Percentiles rank a stretch among this genome's conserved stretches.
phyloP scores from a whole-genome alignment of 208 protist species.

The Trypanosoma lewisi region DNA sequence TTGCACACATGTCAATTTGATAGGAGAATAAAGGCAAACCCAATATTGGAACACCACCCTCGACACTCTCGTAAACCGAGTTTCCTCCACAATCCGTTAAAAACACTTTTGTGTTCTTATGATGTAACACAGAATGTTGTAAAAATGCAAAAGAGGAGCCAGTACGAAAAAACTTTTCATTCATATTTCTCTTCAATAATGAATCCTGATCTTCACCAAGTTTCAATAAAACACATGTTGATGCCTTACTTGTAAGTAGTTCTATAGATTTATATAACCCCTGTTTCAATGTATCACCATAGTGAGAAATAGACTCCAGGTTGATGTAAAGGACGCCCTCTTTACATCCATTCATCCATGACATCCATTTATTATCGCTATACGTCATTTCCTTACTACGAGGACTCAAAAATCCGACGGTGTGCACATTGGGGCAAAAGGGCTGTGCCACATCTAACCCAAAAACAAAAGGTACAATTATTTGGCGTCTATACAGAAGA shows the following conservation, averaged over 20 bases:
- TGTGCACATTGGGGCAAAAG: slow-evolving; percentile 39
- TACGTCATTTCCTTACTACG: slow-evolving; percentile 5
- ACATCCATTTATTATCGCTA: slow-evolving; percentile 15
- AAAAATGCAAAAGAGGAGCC: slow-evolving; percentile 16
- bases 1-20: slow-evolving; percentile 15
- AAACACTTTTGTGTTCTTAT: slow-evolving; percentile 25
- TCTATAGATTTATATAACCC: slow-evolving; percentile 9
- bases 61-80: slow-evolving; percentile 25
- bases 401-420: slow-evolving; percentile 39
- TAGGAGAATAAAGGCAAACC: slow-evolving; percentile 1
- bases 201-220: background rate
- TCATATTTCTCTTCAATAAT: background rate
- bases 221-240: slow-evolving; percentile 28
- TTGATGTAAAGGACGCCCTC: slow-evolving; percentile 29
- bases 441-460: slow-evolving; percentile 34
- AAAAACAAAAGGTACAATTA: slow-evolving; percentile 37
- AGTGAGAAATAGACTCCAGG: slow-evolving; percentile 2
- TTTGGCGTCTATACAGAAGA: slow-evolving; percentile 22
- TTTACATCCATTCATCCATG: slow-evolving; percentile 22
- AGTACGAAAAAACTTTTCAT: background rate
- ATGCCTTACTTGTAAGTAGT: background rate
- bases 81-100: slow-evolving; percentile 24
- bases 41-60: slow-evolving; percentile 15
- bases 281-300: slow-evolving; percentile 1
- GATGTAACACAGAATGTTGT: slow-evolving; percentile 12